phyloP scores from a whole-genome alignment of 2,329 filamentous ascomycete genomes.

The Taxawa tesnikishii region DNA sequence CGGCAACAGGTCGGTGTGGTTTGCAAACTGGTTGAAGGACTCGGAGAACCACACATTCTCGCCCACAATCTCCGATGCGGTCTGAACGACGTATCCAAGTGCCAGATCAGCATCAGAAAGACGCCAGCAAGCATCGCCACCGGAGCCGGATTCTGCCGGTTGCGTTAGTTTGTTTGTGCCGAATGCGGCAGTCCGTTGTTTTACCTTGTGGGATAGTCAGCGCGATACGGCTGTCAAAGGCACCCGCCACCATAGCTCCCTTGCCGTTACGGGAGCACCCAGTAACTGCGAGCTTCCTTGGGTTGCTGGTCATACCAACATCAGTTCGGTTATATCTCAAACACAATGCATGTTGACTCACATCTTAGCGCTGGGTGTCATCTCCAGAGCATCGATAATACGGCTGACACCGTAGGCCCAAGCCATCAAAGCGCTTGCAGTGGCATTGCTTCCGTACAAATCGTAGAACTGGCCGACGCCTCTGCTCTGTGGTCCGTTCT shows the following conservation, averaged over 20 bases:
- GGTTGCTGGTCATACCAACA: too few species aligned
- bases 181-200: too few species aligned
- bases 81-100: slow-evolving; percentile 48
- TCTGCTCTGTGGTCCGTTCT: slow-evolving; percentile 32
- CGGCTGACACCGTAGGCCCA: slow-evolving; percentile 54
- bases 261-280: slow-evolving; percentile 55
- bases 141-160: slow-evolving; percentile 49
- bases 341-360: too few species aligned
- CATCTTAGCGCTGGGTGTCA: slow-evolving; percentile 26
- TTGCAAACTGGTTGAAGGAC: slow-evolving; percentile 40
- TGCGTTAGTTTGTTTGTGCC: too few species aligned
- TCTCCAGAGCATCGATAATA: slow-evolving; percentile 47
- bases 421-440: slow-evolving; percentile 46
- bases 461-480: slow-evolving; percentile 48
- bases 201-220: slow-evolving; percentile 49
- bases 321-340: too few species aligned
- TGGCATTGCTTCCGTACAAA: slow-evolving; percentile 43
- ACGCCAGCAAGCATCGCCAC: slow-evolving; percentile 13
- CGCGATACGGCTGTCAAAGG: slow-evolving; percentile 45
- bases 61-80: slow-evolving; percentile 42
- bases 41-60: slow-evolving; percentile 54
- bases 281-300: slow-evolving; percentile 38
- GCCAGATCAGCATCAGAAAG: slow-evolving; percentile 25
- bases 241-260: slow-evolving; percentile 49
- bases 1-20: slow-evolving; percentile 34